Evolutionary conservation across 805 yeast genomes (phyloP), one percentile per base, ranked within the genome.

Genomic region (Priceomyces carsonii): DNA sequence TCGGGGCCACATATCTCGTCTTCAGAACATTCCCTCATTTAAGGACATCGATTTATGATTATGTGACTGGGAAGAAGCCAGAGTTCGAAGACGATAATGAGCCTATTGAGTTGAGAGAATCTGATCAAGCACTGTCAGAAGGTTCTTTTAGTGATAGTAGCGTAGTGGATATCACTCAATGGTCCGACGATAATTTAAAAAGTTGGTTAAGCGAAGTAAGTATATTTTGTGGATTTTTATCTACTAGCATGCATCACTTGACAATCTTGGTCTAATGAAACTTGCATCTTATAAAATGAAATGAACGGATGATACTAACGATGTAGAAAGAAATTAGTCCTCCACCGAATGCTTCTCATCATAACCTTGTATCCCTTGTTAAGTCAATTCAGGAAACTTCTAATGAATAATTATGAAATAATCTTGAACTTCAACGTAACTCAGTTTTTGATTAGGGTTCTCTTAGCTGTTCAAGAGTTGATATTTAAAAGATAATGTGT

Each of bases 21-120:
- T 53, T 75, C 38, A 63, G 63, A 35, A 75, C 78, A 4, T 75
- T 64, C 40, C 80, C 80, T n/a, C 79, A 75, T 43, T 53, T 74
- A 26, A 55, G 54, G 36, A 42, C 55, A n/a, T 38, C 53, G 8
- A 22, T 63, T 12, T 49, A 40, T 34, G 41, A 51, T 14, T 53
- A 43, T 32, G 20, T 63, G 2, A 41, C 47, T 3, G 58, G 58
- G n/a, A 47, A 41, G 26, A 44, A 42, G 14, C 45, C 39, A 19
- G 37, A 30, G 7, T 18, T 17, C 10, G 40, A 50, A 13, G 51
- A 44, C n/a, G 55, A 49, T 25, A 45, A 57, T 35, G 51, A 50
- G 21, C 63, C 63, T 5, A 47, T 53, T 17, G 55, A 50, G 35
- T 39, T 51, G 12, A 35, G 34, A 19, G 40, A 43, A 14, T 27